Conservation (phyloP, 108 stramenopile genomes). For the Nitzschia putrida region DNA sequence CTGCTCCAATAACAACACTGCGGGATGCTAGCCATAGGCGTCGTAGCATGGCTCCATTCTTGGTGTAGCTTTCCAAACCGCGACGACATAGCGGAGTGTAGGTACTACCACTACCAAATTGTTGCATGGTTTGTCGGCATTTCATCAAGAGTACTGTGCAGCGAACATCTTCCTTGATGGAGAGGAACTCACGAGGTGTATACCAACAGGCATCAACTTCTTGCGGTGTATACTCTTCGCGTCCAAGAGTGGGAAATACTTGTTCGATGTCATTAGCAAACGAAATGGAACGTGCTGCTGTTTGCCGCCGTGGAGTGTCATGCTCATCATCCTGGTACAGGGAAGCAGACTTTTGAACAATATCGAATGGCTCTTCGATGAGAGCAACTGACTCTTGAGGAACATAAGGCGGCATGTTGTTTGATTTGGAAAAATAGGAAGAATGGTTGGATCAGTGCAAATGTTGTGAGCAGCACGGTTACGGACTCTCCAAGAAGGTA, state of each 20-base stretch:
- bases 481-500: too few species aligned
- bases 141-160: background rate
- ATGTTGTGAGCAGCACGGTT: too few species aligned
- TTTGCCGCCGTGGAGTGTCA: too few species aligned
- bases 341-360: too few species aligned
- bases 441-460: too few species aligned
- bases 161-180: background rate
- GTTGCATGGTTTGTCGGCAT: too few species aligned
- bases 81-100: background rate
- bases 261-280: background rate
- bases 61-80: background rate
- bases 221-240: background rate
- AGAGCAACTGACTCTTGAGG: too few species aligned
- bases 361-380: too few species aligned
- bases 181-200: background rate
- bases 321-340: too few species aligned
- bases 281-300: background rate
- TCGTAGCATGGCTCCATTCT: background rate
- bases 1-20: background rate
- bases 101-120: too few species aligned
- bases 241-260: background rate
- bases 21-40: background rate
- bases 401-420: too few species aligned
- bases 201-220: background rate
- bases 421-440: too few species aligned